Percentiles rank a stretch among this genome's conserved stretches.
These are phyloP conservation scores for Lentinula detonsa DNA, from an alignment of 768 basidiomycete genomes.

Conservation along the genomic window DNA sequence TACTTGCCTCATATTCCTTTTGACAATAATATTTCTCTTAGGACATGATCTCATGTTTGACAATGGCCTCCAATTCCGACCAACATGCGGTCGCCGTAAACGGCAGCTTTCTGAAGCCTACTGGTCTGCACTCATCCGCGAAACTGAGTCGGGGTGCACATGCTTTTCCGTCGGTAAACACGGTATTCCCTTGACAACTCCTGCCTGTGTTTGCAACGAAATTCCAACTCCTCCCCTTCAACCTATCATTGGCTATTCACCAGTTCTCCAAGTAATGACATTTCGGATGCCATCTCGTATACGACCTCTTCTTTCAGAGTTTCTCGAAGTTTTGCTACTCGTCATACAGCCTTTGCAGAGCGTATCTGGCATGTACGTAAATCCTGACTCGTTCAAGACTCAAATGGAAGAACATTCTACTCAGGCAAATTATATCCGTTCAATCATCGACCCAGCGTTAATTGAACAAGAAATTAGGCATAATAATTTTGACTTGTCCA, in stretches of 20 bases:
- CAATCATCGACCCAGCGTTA: slow-evolving; percentile 75
- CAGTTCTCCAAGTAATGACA: slow-evolving; percentile 42
- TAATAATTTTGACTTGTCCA: slow-evolving; percentile 71
- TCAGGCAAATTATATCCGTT: slow-evolving; percentile 61
- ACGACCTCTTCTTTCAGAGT: slow-evolving; percentile 61
- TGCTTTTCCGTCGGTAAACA: slow-evolving; percentile 69
- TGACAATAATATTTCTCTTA: slow-evolving; percentile 22
- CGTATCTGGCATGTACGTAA: slow-evolving; percentile 53
- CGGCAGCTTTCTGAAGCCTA: slow-evolving; percentile 70
- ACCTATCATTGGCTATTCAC: slow-evolving; percentile 37
- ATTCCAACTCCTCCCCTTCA: slow-evolving; percentile 32
- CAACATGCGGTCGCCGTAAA: slow-evolving; percentile 70
- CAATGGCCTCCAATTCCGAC: slow-evolving; percentile 75
- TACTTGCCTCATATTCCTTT: slow-evolving; percentile 9
- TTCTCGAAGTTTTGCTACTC: slow-evolving; percentile 74
- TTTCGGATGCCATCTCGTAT: slow-evolving; percentile 71
- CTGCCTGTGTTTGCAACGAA: slow-evolving; percentile 50
- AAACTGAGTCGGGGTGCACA: slow-evolving; percentile 78
- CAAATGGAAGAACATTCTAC: slow-evolving; percentile 59
- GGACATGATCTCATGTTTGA: slow-evolving; percentile 91
- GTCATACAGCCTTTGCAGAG: slow-evolving; percentile 79
- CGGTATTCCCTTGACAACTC: slow-evolving; percentile 44
- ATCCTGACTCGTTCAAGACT: slow-evolving; percentile 50
- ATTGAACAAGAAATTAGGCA: slow-evolving; percentile 80
- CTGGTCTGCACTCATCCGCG: slow-evolving; percentile 76